Evolutionary conservation across 2,329 filamentous ascomycete genomes (phyloP), one percentile per base, ranked within the genome.

Genomic region (Metarhizium anisopliae): DNA sequence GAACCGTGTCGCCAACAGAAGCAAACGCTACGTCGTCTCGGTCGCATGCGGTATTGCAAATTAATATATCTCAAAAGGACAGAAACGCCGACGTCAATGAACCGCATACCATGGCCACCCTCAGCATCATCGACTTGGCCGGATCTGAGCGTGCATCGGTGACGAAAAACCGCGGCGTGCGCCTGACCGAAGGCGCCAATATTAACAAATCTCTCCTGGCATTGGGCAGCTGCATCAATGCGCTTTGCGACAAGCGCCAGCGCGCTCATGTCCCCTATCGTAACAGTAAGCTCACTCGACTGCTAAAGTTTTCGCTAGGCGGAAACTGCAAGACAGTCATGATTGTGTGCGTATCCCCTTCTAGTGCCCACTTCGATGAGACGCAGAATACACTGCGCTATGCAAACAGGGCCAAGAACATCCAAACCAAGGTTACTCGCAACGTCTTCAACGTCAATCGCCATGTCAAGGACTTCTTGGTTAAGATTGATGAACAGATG

Each of bases 391-490:
- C 94, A 0, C 79, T 99, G 18, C 89, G 95, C 64, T 99, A 99
- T 67, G 94, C 94, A 52, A 97, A 99, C 71, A 83, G 94, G 62
- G 94, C 94, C 57, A 99, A 99, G 82, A 99, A 99, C 67, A 99
- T 99, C 68, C 95, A 97, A 75, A 99, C 94, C 57, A 99, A 99
- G 79, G 91, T 96, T 56, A 96, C 94, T n/a, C 86, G 92, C 66
- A 99, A 99, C 68, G 92, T 97, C 29, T 99, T 95, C 76, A 99
- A 99, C 70, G 94, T 99, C 60, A 96, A 99, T 70, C 88, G 94
- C 59, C 94, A 99, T 73, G 94, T 99, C 66, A 99, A 99, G 76
- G 94, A 99, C 72, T 99, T 96, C 74, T 74, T 99, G 69, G 94
- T 96, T 77, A 97, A 97, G 80, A 99, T 99, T 65, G 93, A 99